A percentile compares a stretch with the other conserved stretches of the same genome.
These are phyloP conservation scores for Cladosporium sp. DNA, from an alignment of 2,329 filamentous ascomycete genomes.

Conservation along the genomic window DNA sequence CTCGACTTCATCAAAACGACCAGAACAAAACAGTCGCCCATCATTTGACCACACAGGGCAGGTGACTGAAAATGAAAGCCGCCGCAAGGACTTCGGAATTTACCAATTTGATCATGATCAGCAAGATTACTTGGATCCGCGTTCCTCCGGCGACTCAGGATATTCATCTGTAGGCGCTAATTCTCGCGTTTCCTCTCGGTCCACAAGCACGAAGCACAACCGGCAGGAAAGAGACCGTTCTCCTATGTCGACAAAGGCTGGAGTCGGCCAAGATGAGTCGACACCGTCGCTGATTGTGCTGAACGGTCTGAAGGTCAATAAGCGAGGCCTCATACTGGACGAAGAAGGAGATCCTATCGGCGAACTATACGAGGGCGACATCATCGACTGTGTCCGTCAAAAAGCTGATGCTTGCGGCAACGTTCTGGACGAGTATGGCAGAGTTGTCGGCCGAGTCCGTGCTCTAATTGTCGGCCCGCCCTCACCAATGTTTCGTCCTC, in stretches of 20 bases:
- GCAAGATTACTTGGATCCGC: background rate
- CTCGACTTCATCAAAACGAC: background rate
- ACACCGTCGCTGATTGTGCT: constrained; percentile 37
- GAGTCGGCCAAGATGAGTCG: background rate
- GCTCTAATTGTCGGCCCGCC: constrained; percentile 2
- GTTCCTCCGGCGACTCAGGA: constrained; percentile 24
- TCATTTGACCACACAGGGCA: background rate
- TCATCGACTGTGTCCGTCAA: constrained; percentile 40
- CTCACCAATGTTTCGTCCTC: background rate
- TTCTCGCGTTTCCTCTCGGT: constrained; percentile 19
- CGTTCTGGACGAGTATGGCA: constrained; percentile 42
- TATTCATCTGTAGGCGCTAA: constrained; percentile 21
- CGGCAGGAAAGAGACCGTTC: background rate
- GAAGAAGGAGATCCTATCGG: constrained; percentile 44
- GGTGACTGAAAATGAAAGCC: background rate
- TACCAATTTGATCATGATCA: background rate
- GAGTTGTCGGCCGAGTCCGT: constrained; percentile 35
- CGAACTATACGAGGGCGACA: constrained; percentile 41
- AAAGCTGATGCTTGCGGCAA: constrained; percentile 42
- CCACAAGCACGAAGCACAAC: constrained; percentile 18
- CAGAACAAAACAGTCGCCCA: background rate
- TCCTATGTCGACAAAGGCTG: background rate
- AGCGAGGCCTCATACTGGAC: constrained; percentile 45
- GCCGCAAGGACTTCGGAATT: background rate
- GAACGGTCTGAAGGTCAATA: constrained; percentile 50